Evolutionary conservation across 2,329 filamentous ascomycete genomes (phyloP).

Genomic region (Herpomyces periplanetae): DNA sequence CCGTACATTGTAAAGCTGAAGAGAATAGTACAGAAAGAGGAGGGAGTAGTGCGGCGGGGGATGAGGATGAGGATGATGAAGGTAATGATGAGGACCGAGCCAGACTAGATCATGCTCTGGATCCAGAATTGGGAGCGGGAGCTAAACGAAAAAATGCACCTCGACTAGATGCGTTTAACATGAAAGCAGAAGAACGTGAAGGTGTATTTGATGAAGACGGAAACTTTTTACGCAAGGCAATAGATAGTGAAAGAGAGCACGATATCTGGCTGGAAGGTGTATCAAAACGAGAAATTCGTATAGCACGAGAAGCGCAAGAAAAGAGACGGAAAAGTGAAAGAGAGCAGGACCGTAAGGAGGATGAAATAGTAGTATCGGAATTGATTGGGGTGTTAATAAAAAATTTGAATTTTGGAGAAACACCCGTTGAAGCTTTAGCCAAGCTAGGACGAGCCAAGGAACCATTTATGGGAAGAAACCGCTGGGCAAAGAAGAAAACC

Average conservation of each 20-base stretch:
- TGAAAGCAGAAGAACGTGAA: conserved; percentile 58
- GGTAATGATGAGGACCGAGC: conserved; percentile 26
- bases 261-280: conserved; percentile 73
- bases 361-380: conserved; percentile 29
- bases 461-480: conserved; percentile 23
- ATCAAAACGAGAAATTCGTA: conserved; percentile 69
- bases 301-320: conserved; percentile 50
- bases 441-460: conserved; percentile 24
- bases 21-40: too few species aligned
- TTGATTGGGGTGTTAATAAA: conserved; percentile 30
- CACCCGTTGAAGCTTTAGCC: conserved; percentile 48
- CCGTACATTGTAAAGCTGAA: too few species aligned
- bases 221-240: conserved; percentile 63
- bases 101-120: conserved; percentile 27
- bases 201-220: conserved; percentile 63
- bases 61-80: too few species aligned
- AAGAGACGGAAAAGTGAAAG: conserved; percentile 39
- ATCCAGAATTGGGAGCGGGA: conserved; percentile 61
- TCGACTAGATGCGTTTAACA: conserved; percentile 81
- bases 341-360: conserved; percentile 27
- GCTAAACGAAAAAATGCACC: conserved; percentile 73
- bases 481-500: conserved; percentile 20
- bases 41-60: too few species aligned
- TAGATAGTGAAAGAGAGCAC: conserved; percentile 54
- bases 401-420: conserved; percentile 39